Percentiles rank a stretch among this genome's conserved stretches.
phyloP scores from a whole-genome alignment of 2,329 filamentous ascomycete genomes.

The Cordyceps pruinosa region DNA sequence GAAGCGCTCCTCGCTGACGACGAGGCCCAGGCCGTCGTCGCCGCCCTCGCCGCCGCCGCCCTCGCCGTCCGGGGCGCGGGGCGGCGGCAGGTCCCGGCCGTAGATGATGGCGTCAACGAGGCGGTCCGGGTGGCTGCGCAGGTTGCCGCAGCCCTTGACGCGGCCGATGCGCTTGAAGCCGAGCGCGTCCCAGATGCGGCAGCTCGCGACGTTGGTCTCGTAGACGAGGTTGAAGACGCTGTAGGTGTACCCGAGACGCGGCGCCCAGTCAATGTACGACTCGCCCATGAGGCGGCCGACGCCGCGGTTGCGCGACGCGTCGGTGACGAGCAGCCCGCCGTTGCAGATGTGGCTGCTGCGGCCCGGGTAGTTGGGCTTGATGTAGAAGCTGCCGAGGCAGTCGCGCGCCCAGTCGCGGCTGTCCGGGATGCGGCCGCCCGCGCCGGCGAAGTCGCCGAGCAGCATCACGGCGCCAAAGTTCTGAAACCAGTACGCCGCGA shows the following conservation, averaged over 20 bases:
- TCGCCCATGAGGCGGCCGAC: constrained; percentile 72
- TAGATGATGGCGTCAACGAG: constrained; percentile 72
- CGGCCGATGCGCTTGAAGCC: constrained; percentile 89
- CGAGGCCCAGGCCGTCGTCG: constrained; percentile 46
- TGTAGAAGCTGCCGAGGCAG: constrained; percentile 86
- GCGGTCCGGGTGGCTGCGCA: constrained; percentile 61
- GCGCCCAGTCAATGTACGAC: constrained; percentile 70
- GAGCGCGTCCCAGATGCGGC: constrained; percentile 84
- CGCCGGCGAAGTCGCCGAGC: constrained; percentile 62
- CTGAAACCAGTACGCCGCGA: constrained; percentile 82
- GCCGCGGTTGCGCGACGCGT: constrained; percentile 64
- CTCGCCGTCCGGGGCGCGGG: neutral
- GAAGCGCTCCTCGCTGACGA: constrained; percentile 87
- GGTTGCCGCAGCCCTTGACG: constrained; percentile 64
- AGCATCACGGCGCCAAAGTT: constrained; percentile 87
- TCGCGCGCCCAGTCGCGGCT: constrained; percentile 69
- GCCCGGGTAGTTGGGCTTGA: constrained; percentile 90
- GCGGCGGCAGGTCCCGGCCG: constrained; percentile 53
- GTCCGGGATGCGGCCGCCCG: constrained; percentile 50
- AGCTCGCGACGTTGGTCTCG: constrained; percentile 85
- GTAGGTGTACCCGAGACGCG: constrained; percentile 79
- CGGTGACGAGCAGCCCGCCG: constrained; percentile 69
- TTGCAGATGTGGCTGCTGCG: constrained; percentile 89
- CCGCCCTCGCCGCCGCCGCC: constrained; percentile 39
- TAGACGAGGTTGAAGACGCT: constrained; percentile 93